These are phyloP conservation scores for Plasmodium knowlesi DNA, from an alignment of 169 alveolate species.

Conservation along the genomic window DNA sequence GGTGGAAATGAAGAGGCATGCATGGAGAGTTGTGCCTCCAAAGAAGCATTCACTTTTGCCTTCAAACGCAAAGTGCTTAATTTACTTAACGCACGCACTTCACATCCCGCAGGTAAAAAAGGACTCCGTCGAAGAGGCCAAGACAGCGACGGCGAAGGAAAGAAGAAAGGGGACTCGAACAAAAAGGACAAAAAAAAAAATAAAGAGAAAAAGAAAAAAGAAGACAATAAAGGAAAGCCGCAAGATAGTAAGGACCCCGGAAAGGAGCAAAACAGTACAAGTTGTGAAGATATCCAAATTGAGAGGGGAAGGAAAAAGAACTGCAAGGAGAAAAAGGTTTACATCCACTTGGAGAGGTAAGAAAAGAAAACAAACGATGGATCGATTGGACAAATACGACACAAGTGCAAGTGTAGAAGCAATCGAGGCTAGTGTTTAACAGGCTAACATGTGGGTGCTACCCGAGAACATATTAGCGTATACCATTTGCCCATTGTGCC, in stretches of 20 bases:
- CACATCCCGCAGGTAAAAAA: neutral
- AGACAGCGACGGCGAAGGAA: slow-evolving; percentile 1
- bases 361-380: neutral
- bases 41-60: neutral
- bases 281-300: neutral
- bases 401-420: neutral
- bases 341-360: slow-evolving; percentile 61
- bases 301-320: slow-evolving; percentile 26
- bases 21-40: neutral
- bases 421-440: neutral
- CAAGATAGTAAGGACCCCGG: neutral
- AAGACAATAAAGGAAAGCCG: neutral
- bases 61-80: neutral
- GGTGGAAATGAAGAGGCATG: neutral
- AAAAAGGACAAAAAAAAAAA: neutral
- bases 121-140: neutral
- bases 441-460: neutral
- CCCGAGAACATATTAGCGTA: neutral
- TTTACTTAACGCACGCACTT: neutral
- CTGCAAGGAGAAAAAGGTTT: slow-evolving; percentile 42
- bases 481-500: neutral
- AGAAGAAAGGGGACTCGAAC: slow-evolving; percentile 2
- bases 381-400: neutral
- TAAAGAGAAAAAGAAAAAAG: neutral
- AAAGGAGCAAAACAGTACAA: neutral